Evolutionary conservation across 2,329 filamentous ascomycete species (phyloP), one percentile per base, ranked within the genome.

Genomic region (Hypoxylon sp.): DNA sequence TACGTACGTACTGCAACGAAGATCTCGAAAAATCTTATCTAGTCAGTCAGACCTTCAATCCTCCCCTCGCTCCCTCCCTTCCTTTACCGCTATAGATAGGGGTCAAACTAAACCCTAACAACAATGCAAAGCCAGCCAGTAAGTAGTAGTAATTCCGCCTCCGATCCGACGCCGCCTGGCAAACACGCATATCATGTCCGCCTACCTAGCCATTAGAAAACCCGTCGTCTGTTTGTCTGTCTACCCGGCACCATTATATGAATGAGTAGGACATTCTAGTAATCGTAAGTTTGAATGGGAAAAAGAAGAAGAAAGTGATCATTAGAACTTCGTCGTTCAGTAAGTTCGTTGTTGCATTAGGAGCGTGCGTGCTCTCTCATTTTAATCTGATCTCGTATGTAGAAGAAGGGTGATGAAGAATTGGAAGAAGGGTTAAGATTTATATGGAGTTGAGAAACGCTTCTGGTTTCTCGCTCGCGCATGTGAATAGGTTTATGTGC

Each of bases 401-500:
- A 37, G 32, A 37, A 17, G n/a, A 31, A 27, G 50, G 50, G 21
- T 37, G 31, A 17, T 50, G 19, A 47, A 48, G 27, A 15, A 11
- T 42, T 7, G 24, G n/a, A 31, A n/a, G n/a, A 31, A n/a, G 48
- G 48, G 32, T 39, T 6, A 3, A 10, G 24, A 5, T 47, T 62
- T 67, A 73, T 46, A 76, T 37, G 3, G 74, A 72, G 59, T 72
- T 75, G 35, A 77, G 62, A 29, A 73, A 72, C 5, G 73, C 58
- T 55, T 73, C 75, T 10, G 74, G 72, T 58, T 78, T 80, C 70
- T 83, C 81, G 58, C 85, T 85, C 67, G 89, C 87, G 80, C 92
- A 94, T 32, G 88, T 90, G 76, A 95, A 97, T 29, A 98, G 85
- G 78, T 97, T 98, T 76, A 99, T 90, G 78, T 98, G 93, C 67